phyloP scores from a whole-genome alignment of 192 early-diverging fungal genomes.

The Tieghemiomyces parasiticus region DNA sequence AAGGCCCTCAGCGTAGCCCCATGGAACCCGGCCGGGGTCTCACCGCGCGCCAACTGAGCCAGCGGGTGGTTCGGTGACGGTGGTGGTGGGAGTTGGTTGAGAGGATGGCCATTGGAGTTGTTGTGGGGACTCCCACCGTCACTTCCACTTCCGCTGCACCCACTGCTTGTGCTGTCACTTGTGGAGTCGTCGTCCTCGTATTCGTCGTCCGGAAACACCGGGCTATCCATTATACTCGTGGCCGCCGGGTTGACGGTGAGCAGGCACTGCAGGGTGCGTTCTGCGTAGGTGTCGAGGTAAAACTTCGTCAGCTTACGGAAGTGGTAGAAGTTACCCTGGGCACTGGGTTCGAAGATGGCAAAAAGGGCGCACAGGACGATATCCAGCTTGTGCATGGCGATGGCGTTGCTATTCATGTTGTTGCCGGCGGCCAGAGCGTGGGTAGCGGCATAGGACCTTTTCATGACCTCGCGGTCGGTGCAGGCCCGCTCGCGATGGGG shows the following conservation, averaged over 20 bases:
- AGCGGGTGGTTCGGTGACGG: background rate
- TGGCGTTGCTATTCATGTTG: conserved; percentile 1
- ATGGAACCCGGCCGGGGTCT: background rate
- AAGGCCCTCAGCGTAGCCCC: background rate
- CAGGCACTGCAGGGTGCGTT: conserved; percentile 7
- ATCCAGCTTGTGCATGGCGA: conserved; percentile 1
- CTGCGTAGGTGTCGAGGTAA: conserved; percentile 1
- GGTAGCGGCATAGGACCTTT: background rate
- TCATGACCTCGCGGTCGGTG: background rate
- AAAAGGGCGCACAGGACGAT: background rate
- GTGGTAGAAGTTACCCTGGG: conserved; percentile 7
- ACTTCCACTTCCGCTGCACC: too few relatives aligned
- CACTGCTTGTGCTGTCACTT: too few relatives aligned
- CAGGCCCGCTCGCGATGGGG: background rate
- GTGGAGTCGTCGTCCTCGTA: too few relatives aligned
- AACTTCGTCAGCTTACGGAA: conserved; percentile 1
- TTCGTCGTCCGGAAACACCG: background rate
- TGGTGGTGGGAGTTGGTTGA: background rate
- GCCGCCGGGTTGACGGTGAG: background rate
- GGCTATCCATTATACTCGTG: background rate
- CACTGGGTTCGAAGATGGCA: background rate
- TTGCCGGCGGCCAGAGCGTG: background rate
- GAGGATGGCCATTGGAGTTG: background rate
- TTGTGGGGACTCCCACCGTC: background rate
- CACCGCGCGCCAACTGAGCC: background rate